Conservation (phyloP, 2,329 filamentous ascomycete genomes). For the Aspergillus sergii region DNA sequence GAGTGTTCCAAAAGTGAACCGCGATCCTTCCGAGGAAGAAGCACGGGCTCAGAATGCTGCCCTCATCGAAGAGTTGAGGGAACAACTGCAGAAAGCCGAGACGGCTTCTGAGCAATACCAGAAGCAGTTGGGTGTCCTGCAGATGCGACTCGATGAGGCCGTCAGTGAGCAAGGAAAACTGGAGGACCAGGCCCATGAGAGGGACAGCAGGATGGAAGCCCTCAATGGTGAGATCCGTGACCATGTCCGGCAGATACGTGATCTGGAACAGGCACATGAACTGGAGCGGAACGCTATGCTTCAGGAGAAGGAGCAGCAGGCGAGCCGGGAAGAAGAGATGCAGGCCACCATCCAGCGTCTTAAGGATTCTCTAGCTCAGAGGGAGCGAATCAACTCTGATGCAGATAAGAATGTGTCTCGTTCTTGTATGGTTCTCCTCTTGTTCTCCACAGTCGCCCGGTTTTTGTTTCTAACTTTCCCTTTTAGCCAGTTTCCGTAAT, state of each 20-base stretch:
- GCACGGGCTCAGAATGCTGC: conserved; percentile 78
- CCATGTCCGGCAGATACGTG: conserved; percentile 77
- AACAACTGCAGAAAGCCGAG: conserved; percentile 80
- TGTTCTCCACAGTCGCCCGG: neutral
- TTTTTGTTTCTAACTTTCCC: conserved; percentile 21
- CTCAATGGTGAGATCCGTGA: conserved; percentile 86
- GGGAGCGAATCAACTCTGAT: conserved; percentile 59
- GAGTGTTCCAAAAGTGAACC: conserved; percentile 47
- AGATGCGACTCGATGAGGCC: conserved; percentile 83
- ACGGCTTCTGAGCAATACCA: conserved; percentile 74
- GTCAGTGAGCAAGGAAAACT: conserved; percentile 79
- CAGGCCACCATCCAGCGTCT: conserved; percentile 85
- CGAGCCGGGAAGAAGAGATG: conserved; percentile 84
- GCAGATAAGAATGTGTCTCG: conserved; percentile 54
- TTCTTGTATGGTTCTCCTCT: conserved; percentile 48
- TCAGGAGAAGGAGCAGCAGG: conserved; percentile 89
- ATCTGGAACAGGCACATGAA: conserved; percentile 92
- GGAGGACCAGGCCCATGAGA: conserved; percentile 85
- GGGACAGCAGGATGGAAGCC: conserved; percentile 78
- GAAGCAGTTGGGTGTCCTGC: conserved; percentile 82
- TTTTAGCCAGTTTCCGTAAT: conserved; percentile 51
- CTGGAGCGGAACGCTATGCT: conserved; percentile 82
- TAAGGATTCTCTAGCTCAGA: conserved; percentile 84
- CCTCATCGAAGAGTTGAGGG: conserved; percentile 80
- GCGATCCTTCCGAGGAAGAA: conserved; percentile 65